These are phyloP conservation scores for Fomitopsis pinicola DNA, from an alignment of 1,284 basidiomycete species.

Conservation along the genomic window DNA sequence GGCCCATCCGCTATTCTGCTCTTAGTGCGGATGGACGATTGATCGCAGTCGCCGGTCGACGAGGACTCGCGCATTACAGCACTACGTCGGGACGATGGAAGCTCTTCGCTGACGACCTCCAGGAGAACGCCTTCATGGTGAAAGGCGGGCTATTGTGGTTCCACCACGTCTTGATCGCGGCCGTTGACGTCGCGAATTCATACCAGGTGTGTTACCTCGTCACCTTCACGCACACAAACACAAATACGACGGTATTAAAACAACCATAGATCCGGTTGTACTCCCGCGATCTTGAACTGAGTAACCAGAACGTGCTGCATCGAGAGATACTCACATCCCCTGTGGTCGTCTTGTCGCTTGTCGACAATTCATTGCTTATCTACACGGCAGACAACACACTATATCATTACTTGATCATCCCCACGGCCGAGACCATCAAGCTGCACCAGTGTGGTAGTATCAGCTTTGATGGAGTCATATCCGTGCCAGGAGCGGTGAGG, in stretches of 20 bases:
- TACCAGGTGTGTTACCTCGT: conserved; percentile 57
- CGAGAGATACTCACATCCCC: conserved; percentile 77
- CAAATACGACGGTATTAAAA: not conserved
- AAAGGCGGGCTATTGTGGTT: conserved; percentile 96
- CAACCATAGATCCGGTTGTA: conserved; percentile 81
- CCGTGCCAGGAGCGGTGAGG: conserved; percentile 80
- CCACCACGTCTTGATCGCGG: conserved; percentile 91
- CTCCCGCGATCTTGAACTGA: conserved; percentile 92
- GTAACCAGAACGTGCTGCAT: conserved; percentile 81
- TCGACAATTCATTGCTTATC: conserved; percentile 95
- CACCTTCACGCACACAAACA: conserved; percentile 7
- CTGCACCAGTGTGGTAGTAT: conserved; percentile 94
- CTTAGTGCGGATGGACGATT: conserved; percentile 90
- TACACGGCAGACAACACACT: conserved; percentile 97
- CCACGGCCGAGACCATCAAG: conserved; percentile 79
- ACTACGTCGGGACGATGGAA: conserved; percentile 96
- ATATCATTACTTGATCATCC: conserved; percentile 89
- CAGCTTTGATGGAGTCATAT: conserved; percentile 89
- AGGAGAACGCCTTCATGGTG: conserved; percentile 88
- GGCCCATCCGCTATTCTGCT: conserved; percentile 93
- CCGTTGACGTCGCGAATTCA: conserved; percentile 77
- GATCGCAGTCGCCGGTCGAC: conserved; percentile 89
- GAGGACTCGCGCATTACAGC: conserved; percentile 93
- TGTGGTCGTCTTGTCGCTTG: conserved; percentile 83
- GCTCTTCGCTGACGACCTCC: conserved; percentile 76